Conservation (phyloP, 1,284 basidiomycete species). For the Flammula alnicola region DNA sequence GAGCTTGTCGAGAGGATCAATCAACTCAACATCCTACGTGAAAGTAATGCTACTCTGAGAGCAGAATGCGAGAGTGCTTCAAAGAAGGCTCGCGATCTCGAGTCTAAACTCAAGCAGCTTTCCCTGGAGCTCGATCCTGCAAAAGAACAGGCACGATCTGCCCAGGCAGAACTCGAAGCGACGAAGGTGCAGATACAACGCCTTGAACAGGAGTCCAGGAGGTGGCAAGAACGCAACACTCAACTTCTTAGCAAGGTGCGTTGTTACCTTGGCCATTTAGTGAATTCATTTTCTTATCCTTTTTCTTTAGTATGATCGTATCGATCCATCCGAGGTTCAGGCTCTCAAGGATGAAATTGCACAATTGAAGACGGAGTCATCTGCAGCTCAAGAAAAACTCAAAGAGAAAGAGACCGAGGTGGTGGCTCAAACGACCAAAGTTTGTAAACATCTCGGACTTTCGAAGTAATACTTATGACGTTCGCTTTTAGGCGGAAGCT, state of each 20-base stretch:
- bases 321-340: constrained; percentile 88
- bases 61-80: constrained; percentile 73
- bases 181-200: constrained; percentile 71
- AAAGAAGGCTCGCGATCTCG: constrained; percentile 70
- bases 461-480: neutral
- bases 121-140: constrained; percentile 75
- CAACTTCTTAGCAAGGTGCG: constrained; percentile 80
- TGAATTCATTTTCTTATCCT: constrained; percentile 10
- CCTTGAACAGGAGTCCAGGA: constrained; percentile 79
- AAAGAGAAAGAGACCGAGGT: constrained; percentile 40
- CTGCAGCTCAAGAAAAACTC: constrained; percentile 45
- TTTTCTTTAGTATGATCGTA: constrained; percentile 74
- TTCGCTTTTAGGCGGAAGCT: constrained; percentile 22
- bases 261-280: constrained; percentile 6
- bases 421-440: constrained; percentile 18
- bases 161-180: constrained; percentile 78
- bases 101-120: constrained; percentile 63
- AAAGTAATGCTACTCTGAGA: constrained; percentile 87
- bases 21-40: constrained; percentile 84
- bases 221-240: constrained; percentile 86
- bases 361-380: constrained; percentile 51
- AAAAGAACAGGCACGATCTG: constrained; percentile 70
- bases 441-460: constrained; percentile 12
- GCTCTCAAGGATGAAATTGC: constrained; percentile 77
- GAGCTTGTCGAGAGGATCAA: constrained; percentile 90